A percentile compares a stretch with the other conserved stretches of the same genome.
Evolutionary conservation across 176 grass and related monocot genomes (phyloP).

Genomic region (Bonia amplexicaulis): DNA sequence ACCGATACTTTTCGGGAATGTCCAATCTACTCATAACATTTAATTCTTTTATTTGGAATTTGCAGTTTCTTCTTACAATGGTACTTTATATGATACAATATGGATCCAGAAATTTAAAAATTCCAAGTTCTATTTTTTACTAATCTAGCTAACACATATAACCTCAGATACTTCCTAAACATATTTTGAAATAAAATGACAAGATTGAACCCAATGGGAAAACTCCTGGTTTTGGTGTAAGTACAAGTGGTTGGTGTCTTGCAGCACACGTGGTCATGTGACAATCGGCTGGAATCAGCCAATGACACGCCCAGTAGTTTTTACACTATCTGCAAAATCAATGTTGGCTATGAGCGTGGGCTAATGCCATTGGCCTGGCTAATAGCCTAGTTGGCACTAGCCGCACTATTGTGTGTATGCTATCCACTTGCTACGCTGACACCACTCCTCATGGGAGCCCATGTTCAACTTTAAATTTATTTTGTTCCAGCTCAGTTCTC

Average conservation of each 20-base stretch:
- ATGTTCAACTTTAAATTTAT: not conserved
- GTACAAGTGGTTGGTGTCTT: not conserved
- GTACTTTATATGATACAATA: not conserved
- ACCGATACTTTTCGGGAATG: not conserved
- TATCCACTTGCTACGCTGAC: not conserved
- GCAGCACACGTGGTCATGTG: not conserved
- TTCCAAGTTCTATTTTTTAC: not conserved
- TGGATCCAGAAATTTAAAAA: not conserved
- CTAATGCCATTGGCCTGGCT: no score
- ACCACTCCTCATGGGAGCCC: not conserved
- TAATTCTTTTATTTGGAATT: no score
- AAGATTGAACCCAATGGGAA: not conserved
- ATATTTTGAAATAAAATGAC: not conserved
- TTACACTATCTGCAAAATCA: not conserved
- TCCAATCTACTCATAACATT: no score
- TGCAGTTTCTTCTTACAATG: not conserved
- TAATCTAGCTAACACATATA: not conserved
- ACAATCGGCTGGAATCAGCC: not conserved
- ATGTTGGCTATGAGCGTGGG: not conserved
- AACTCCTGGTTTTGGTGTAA: not conserved
- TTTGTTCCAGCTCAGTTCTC: not conserved
- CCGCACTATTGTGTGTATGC: not conserved
- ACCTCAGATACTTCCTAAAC: not conserved
- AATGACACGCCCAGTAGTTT: not conserved
- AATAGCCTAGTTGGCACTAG: not conserved